A percentile compares a stretch with the other conserved stretches of the same genome.
phyloP scores from a whole-genome alignment of 768 basidiomycete species.

The Chalciporus pseudorubinellus region DNA sequence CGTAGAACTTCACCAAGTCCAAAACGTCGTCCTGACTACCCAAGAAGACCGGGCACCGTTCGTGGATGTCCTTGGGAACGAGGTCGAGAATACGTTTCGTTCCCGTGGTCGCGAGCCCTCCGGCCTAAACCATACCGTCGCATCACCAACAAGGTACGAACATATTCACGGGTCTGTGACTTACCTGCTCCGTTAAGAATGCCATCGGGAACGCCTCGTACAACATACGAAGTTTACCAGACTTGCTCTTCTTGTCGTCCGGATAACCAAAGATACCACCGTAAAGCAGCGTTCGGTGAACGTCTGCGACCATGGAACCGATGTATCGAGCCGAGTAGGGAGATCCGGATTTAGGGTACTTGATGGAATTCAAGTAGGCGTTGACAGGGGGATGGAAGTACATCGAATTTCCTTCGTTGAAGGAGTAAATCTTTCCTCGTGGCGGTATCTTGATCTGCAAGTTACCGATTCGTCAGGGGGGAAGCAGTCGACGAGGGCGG shows the following conservation, averaged over 20 bases:
- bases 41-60: slow-evolving; percentile 90
- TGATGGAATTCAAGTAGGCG: slow-evolving; percentile 87
- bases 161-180: slow-evolving; percentile 12
- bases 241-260: slow-evolving; percentile 96
- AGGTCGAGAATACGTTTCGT: slow-evolving; percentile 93
- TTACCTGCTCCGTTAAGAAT: slow-evolving; percentile 87
- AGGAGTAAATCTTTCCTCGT: slow-evolving; percentile 98
- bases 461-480: not conserved
- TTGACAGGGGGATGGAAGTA: slow-evolving; percentile 85
- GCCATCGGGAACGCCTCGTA: slow-evolving; percentile 99
- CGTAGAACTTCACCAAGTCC: slow-evolving; percentile 87
- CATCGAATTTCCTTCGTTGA: slow-evolving; percentile 98
- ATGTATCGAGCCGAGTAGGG: slow-evolving; percentile 94
- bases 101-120: slow-evolving; percentile 95
- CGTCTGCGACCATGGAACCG: slow-evolving; percentile 99
- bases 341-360: slow-evolving; percentile 72
- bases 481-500: not conserved
- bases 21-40: slow-evolving; percentile 91
- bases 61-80: slow-evolving; percentile 81
- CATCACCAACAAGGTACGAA: too few species aligned
- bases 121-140: slow-evolving; percentile 56
- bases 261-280: slow-evolving; percentile 99
- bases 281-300: slow-evolving; percentile 93
- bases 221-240: slow-evolving; percentile 87
- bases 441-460: slow-evolving; percentile 84